These are phyloP conservation scores for Dissophora ornata DNA, from an alignment of 192 early-diverging fungal species.

Conservation along the genomic window DNA sequence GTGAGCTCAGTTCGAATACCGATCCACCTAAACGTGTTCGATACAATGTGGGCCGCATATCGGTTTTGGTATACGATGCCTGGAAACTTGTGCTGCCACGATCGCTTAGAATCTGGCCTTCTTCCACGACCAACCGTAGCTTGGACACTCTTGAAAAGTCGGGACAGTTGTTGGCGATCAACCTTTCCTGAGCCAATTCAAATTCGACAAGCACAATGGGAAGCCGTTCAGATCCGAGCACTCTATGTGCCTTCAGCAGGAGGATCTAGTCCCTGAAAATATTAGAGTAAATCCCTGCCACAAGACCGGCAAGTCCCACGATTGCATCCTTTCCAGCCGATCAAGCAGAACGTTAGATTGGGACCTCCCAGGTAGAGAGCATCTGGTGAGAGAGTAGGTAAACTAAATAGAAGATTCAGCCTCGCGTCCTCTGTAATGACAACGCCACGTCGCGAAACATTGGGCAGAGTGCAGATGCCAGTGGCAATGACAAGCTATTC, in stretches of 20 bases:
- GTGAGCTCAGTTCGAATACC: neutral
- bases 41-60: constrained; percentile 8
- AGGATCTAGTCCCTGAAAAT: too few species aligned
- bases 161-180: neutral
- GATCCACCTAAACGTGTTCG: neutral
- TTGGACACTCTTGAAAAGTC: constrained; percentile 5
- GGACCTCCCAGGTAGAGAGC: neutral
- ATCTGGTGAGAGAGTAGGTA: neutral
- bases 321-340: neutral
- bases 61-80: neutral
- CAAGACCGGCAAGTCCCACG: neutral
- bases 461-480: neutral
- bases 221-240: too few species aligned
- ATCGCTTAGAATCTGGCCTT: constrained; percentile 14
- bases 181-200: too few species aligned
- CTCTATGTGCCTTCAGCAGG: too few species aligned
- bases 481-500: neutral
- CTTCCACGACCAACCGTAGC: constrained; percentile 11
- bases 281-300: too few species aligned
- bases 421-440: constrained; percentile 4
- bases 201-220: too few species aligned
- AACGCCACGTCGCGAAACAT: neutral
- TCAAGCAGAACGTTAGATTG: constrained; percentile 2
- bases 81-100: neutral
- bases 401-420: constrained; percentile 13